Base-by-base conservation (phyloP, 2,329 filamentous ascomycete genomes). In the Botryotinia globosa region DNA sequence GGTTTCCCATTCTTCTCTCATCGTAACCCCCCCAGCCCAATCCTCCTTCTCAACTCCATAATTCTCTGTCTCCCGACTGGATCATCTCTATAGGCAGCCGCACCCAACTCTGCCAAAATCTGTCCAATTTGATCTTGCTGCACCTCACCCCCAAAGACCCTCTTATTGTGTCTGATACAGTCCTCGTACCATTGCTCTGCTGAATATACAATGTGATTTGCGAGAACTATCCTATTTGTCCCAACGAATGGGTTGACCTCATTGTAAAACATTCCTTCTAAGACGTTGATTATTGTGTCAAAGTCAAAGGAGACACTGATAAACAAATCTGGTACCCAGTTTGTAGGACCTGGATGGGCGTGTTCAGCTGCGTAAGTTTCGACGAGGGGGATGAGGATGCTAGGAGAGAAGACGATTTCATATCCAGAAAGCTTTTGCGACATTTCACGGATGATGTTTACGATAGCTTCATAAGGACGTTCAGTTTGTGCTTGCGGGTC, bases 401-500 rank as follows among this genome's bases (percentile, higher is more conserved):
- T 83, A 12, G 91, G 87, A 0, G 89, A 89, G 82, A 92, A 92
- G 72, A 91, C 88, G 75, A 89, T 87, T 79, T 89, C 89, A 79
- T 90, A 89, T 34, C 89, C 85, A 16, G 87, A 87, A 25, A 90
- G 89, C 61, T 89, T 87, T 78, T 91, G 87, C 45, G 89, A 89
- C 78, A 92, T 90, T 72, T 87, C 87, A 74, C 89, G 87, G 61
- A 92, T 85, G 78, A 87, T 87, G 75, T 86, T 85, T 7, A 90
- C 86, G 6, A 96, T 87, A 3, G 86, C 86, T 81, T 95, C 92
- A 82, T 92, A 95, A 0, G 92, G 91, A 59, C 88, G 82, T 2
- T 81, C 79, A 81, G 86, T 73, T 81, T 86, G 72, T 32, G 64
- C 45, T 12, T 82, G 81, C 59, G 78, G 74, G 10, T 82, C 37